Evolutionary conservation across 257 asterid species (phyloP).

Genomic region (Jacaranda copaia): DNA sequence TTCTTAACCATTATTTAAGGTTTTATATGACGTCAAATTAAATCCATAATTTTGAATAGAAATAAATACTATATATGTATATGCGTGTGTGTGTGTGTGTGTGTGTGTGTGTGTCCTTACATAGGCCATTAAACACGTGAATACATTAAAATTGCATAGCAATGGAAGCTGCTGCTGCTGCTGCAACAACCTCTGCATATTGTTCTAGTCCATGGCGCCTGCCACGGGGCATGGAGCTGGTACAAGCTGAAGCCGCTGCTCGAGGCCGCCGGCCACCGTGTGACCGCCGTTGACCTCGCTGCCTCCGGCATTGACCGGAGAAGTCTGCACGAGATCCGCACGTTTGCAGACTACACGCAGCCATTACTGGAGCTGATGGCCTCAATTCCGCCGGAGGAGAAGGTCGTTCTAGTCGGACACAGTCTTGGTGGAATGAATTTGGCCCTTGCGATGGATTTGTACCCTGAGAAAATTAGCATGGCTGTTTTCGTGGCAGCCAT

Average conservation of each 20-base stretch:
- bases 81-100: too few species aligned
- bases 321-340: constrained; percentile 42
- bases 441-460: constrained; percentile 52
- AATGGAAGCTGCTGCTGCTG: constrained; percentile 31
- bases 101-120: too few species aligned
- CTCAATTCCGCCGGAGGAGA: constrained; percentile 42
- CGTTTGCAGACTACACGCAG: constrained; percentile 49
- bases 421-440: constrained; percentile 63
- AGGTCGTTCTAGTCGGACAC: constrained; percentile 68
- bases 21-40: too few species aligned
- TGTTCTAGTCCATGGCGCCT: constrained; percentile 70
- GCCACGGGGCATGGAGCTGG: constrained; percentile 83
- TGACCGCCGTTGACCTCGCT: constrained; percentile 59
- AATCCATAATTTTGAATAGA: too few species aligned
- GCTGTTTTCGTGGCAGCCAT: constrained; percentile 64
- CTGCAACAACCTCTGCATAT: constrained; percentile 41
- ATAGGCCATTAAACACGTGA: too few species aligned
- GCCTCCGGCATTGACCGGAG: constrained; percentile 59
- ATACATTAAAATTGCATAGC: too few species aligned
- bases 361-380: constrained; percentile 58
- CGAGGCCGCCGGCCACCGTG: constrained; percentile 69
- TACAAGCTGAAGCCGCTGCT: constrained; percentile 63
- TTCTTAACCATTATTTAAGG: too few species aligned
- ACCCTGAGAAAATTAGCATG: constrained; percentile 47
- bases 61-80: too few species aligned